Evolutionary conservation across 2,329 filamentous ascomycete genomes (phyloP).

Genomic region (Verruconis gallopava): DNA sequence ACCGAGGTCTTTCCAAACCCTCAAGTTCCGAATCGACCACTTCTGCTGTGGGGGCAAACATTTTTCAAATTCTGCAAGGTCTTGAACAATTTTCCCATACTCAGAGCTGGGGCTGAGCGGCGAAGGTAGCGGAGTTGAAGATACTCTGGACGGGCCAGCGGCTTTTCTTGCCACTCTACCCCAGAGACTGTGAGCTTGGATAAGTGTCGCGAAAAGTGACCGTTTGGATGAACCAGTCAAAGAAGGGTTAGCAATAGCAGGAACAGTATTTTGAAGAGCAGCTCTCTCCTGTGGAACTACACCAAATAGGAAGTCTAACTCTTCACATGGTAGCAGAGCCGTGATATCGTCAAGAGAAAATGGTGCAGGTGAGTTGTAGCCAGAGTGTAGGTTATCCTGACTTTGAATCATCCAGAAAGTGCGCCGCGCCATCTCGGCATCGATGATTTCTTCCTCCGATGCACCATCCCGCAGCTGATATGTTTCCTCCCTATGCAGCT

Average conservation of each 20-base stretch:
- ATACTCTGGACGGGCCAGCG: slow-evolving; percentile 15
- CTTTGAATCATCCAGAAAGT: slow-evolving; percentile 1
- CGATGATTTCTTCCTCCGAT: background rate
- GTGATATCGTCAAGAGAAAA: slow-evolving; percentile 26
- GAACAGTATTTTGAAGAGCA: slow-evolving; percentile 15
- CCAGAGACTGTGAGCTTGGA: slow-evolving; percentile 28
- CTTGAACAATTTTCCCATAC: background rate
- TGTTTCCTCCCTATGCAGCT: background rate
- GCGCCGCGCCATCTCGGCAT: background rate
- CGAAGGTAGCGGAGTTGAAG: slow-evolving; percentile 13
- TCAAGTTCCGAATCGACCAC: background rate
- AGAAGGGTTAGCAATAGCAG: background rate
- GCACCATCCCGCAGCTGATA: background rate
- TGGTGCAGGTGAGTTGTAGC: slow-evolving; percentile 13
- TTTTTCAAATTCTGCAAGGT: background rate
- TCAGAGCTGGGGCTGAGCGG: background rate
- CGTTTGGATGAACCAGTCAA: slow-evolving; percentile 18
- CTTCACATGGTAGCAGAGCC: slow-evolving; percentile 24
- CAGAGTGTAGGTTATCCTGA: background rate
- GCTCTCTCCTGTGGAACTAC: slow-evolving; percentile 18
- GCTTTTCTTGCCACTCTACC: slow-evolving; percentile 25
- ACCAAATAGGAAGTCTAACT: slow-evolving; percentile 28
- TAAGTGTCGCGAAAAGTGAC: slow-evolving; percentile 27
- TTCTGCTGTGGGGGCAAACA: background rate
- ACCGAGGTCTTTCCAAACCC: background rate